These are phyloP conservation scores for Solanum tarapatanum DNA, from an alignment of 257 asterid genomes.

Conservation along the genomic window DNA sequence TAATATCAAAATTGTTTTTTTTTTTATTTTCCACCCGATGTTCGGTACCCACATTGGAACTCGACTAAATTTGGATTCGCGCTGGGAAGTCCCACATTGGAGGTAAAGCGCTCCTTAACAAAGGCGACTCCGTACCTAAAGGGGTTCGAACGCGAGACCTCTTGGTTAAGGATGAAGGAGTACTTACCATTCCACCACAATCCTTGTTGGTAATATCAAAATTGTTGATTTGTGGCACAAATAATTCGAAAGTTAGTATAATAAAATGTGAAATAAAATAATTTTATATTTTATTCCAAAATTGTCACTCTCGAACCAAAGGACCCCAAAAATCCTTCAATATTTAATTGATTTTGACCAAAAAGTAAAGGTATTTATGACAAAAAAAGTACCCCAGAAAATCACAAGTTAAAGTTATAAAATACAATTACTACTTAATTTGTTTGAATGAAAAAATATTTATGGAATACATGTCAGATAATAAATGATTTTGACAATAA, in stretches of 20 bases:
- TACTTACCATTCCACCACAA: no score
- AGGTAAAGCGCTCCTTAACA: no score
- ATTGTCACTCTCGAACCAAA: background rate
- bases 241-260: background rate
- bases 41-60: no score
- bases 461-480: background rate
- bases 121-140: no score
- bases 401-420: background rate
- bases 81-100: no score
- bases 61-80: no score
- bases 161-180: no score
- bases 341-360: background rate
- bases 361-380: background rate
- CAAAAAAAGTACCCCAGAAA: background rate
- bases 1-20: no score
- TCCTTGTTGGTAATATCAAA: no score
- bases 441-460: background rate
- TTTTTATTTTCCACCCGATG: no score
- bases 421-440: background rate
- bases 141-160: no score
- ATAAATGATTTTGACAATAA: background rate
- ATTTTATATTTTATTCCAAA: background rate
- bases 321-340: background rate
- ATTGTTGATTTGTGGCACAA: background rate
- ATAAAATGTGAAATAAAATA: background rate